Conservation (phyloP, 768 basidiomycete genomes). For the Kwoniella sp. region DNA sequence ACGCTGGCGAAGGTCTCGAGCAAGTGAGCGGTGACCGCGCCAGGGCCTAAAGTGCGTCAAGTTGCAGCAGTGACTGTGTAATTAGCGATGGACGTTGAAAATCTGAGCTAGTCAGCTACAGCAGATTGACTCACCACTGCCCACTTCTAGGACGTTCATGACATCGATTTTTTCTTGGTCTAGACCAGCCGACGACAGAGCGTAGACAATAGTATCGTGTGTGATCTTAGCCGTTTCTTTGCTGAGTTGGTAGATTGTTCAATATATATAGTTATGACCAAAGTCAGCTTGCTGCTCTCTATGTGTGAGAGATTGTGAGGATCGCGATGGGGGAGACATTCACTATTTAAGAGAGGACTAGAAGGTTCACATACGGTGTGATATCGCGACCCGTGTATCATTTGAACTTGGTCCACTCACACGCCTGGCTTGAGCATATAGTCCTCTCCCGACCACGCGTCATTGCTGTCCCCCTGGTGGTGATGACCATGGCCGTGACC, state of each 20-base stretch:
- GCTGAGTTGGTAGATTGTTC: conserved; percentile 7
- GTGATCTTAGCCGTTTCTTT: conserved; percentile 24
- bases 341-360: too few relatives aligned
- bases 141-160: conserved; percentile 34
- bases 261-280: background rate
- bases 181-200: conserved; percentile 22
- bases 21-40: conserved; percentile 36
- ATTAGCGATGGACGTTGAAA: too few relatives aligned
- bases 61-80: too few relatives aligned
- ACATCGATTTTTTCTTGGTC: conserved; percentile 11
- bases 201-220: conserved; percentile 25
- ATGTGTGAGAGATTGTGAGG: too few relatives aligned
- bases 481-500: background rate
- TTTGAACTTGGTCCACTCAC: conserved; percentile 31
- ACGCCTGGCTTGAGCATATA: conserved; percentile 28
- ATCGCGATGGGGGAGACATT: too few relatives aligned
- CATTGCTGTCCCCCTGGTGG: conserved; percentile 10
- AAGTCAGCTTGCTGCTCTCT: too few relatives aligned
- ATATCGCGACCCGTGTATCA: too few relatives aligned
- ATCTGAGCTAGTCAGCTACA: too few relatives aligned
- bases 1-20: conserved; percentile 29
- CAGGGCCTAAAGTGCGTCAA: conserved; percentile 43
- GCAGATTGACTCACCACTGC: conserved; percentile 32
- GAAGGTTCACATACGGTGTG: too few relatives aligned
- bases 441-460: conserved; percentile 29